Evolutionary conservation across 768 basidiomycete genomes (phyloP).

Genomic region (Kockovaella imperatae): DNA sequence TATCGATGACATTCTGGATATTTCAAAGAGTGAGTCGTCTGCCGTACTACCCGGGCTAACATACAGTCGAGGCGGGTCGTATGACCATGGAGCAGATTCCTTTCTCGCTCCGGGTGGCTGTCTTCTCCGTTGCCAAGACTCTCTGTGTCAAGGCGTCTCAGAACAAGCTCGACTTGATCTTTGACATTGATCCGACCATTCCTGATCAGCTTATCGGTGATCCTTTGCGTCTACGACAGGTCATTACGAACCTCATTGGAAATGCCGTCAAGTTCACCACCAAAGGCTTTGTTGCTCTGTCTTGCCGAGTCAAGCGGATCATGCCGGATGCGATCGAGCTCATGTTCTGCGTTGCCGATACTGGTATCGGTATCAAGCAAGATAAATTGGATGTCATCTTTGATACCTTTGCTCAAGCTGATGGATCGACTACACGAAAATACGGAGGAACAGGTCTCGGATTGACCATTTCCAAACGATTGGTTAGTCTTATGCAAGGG

Average conservation of each 20-base stretch:
- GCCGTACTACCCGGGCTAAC: neutral
- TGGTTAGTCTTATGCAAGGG: constrained; percentile 94
- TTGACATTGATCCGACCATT: constrained; percentile 89
- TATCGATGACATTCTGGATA: constrained; percentile 98
- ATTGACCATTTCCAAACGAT: constrained; percentile 91
- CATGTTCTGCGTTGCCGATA: constrained; percentile 95
- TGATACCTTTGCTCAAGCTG: constrained; percentile 97
- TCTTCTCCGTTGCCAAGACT: constrained; percentile 95
- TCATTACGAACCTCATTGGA: constrained; percentile 43
- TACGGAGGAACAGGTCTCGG: constrained; percentile 96
- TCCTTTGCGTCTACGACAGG: constrained; percentile 80
- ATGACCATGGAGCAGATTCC: constrained; percentile 99
- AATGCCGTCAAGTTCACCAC: constrained; percentile 98
- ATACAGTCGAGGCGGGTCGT: constrained; percentile 86
- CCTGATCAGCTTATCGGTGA: constrained; percentile 97
- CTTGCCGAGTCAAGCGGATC: constrained; percentile 55
- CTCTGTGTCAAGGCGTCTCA: constrained; percentile 95
- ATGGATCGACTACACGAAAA: constrained; percentile 96
- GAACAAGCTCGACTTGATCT: constrained; percentile 90
- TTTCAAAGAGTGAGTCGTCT: constrained; percentile 80
- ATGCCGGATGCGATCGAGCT: constrained; percentile 76
- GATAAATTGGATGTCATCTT: constrained; percentile 98
- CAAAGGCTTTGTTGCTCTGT: constrained; percentile 85
- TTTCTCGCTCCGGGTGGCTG: constrained; percentile 91
- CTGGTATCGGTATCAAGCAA: constrained; percentile 96